Evolutionary conservation across 192 early-diverging fungal genomes (phyloP).

Genomic region (Umbelopsis ramanniana): DNA sequence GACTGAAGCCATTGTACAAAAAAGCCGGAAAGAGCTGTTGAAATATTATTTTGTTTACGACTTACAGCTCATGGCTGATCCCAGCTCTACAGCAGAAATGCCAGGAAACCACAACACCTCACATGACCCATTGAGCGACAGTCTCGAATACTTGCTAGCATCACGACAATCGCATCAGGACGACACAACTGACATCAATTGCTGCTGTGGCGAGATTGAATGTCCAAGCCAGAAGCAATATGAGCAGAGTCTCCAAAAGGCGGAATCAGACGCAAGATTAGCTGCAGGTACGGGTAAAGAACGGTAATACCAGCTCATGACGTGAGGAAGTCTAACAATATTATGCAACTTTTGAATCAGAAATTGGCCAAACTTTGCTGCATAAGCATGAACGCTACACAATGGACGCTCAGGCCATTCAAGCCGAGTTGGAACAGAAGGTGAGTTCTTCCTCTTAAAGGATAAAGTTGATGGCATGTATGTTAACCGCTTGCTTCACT

Average conservation of each 20-base stretch:
- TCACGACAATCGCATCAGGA: constrained; percentile 1
- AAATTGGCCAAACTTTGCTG: constrained; percentile 50
- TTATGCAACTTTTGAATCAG: constrained; percentile 23
- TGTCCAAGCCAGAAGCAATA: constrained; percentile 23
- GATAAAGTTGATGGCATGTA: background rate
- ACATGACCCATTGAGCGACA: constrained; percentile 12
- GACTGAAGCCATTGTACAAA: no score
- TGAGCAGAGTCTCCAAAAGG: constrained; percentile 20
- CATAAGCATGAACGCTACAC: constrained; percentile 43
- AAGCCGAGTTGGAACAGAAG: constrained; percentile 38
- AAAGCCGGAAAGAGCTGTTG: no score
- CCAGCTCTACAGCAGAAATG: background rate
- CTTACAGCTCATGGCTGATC: background rate
- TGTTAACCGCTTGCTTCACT: constrained; percentile 6
- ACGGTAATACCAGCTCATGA: background rate
- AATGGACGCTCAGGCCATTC: constrained; percentile 33
- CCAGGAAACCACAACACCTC: background rate
- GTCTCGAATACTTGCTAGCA: background rate
- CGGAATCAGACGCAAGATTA: constrained; percentile 44
- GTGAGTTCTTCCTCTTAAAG: constrained; percentile 14
- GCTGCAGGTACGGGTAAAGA: constrained; percentile 42
- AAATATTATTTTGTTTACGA: background rate
- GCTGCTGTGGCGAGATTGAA: constrained; percentile 34
- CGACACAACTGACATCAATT: background rate
- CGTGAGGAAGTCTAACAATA: background rate